These are phyloP conservation scores for Moesziomyces aphidis DNA, from an alignment of 1,284 basidiomycete genomes.

Conservation along the genomic window DNA sequence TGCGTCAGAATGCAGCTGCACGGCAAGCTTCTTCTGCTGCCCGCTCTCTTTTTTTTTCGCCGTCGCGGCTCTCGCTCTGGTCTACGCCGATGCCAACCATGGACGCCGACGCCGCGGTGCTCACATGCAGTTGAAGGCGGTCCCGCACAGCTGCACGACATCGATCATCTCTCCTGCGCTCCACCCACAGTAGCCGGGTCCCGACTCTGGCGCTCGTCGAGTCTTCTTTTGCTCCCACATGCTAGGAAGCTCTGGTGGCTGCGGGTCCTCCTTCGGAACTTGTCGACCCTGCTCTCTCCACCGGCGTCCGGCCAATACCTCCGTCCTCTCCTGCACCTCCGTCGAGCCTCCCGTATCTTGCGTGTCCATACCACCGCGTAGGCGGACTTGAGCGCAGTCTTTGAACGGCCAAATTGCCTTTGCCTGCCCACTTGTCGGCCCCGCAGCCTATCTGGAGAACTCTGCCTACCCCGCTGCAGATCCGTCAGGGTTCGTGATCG, in stretches of 20 bases:
- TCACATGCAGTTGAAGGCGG: neutral
- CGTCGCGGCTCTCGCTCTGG: neutral
- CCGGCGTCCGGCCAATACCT: neutral
- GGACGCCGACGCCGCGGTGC: neutral
- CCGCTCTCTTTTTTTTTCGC: neutral
- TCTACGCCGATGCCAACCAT: neutral
- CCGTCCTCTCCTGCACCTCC: neutral
- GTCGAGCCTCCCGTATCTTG: neutral
- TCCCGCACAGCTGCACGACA: too few species aligned
- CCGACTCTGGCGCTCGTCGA: too few species aligned
- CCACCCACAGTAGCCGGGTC: too few species aligned
- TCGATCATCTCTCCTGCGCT: too few species aligned
- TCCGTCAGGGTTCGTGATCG: too few species aligned
- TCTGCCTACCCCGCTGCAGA: too few species aligned
- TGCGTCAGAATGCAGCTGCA: constrained; percentile 15
- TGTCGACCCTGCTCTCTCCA: neutral
- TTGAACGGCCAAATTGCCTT: too few species aligned
- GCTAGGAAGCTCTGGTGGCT: neutral
- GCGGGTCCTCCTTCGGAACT: neutral
- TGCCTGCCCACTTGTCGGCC: too few species aligned
- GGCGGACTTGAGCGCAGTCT: neutral
- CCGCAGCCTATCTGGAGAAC: too few species aligned
- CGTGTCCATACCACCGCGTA: neutral
- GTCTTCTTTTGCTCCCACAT: neutral
- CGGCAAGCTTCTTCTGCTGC: neutral